A percentile compares a stretch with the other conserved stretches of the same genome.
Evolutionary conservation across 208 protist genomes (phyloP).

Genomic region (Balamuthia mandrillaris): DNA sequence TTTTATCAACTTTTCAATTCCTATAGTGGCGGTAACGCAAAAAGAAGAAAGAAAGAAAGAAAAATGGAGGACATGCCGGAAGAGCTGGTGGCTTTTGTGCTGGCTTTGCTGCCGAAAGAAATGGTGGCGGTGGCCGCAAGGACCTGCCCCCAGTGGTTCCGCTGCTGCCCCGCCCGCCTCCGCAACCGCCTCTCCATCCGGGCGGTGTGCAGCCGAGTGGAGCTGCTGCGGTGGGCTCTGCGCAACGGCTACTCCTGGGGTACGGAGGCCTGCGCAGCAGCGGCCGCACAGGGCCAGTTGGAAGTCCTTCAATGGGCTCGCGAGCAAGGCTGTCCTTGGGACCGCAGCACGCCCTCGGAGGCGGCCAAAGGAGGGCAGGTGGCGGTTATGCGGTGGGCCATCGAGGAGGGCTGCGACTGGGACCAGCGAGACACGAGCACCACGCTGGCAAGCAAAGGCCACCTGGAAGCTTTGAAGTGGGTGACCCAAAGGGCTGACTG

Average conservation of each 20-base stretch:
- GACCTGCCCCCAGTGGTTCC: too few species aligned
- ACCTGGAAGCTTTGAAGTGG: neutral
- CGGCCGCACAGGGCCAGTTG: neutral
- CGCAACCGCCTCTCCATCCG: too few species aligned
- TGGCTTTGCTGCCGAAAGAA: too few species aligned
- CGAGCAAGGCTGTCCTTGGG: neutral
- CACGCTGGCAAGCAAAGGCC: neutral
- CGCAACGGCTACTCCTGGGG: neutral
- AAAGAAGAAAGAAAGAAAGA: too few species aligned
- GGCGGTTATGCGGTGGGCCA: neutral
- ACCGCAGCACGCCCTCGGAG: neutral
- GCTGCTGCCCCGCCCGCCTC: too few species aligned
- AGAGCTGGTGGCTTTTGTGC: too few species aligned
- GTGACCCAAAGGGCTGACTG: neutral
- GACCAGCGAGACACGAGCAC: neutral
- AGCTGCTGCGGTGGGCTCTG: neutral
- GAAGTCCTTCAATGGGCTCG: neutral
- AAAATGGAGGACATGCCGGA: too few species aligned
- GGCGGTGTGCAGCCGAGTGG: too few species aligned
- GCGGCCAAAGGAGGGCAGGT: neutral
- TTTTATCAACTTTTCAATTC: too few species aligned
- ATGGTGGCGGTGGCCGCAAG: too few species aligned
- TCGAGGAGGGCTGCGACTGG: neutral
- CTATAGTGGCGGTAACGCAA: too few species aligned
- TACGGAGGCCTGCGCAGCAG: neutral